Conservation (phyloP, 2,329 filamentous ascomycete species). For the Lasiodiplodia citricola region DNA sequence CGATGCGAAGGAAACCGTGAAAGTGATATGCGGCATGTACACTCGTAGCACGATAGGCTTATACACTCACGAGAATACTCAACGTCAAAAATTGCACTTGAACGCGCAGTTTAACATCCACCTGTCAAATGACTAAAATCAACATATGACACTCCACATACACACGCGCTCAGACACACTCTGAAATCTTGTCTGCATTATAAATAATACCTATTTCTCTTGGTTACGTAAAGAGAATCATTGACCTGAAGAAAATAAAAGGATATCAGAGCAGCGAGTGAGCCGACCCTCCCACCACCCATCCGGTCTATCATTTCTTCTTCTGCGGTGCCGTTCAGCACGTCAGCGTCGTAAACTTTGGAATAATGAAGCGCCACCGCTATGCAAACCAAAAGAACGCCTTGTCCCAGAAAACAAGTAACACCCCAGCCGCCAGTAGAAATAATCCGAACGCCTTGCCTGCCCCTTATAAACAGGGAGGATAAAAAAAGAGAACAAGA, state of each 20-base stretch:
- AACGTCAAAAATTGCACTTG: no score
- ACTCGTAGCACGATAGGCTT: no score
- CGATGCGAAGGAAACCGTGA: no score
- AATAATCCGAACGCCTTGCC: neutral
- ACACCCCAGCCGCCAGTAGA: neutral
- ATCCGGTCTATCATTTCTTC: neutral
- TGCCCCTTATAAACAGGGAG: neutral
- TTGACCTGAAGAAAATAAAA: neutral
- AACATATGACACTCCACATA: no score
- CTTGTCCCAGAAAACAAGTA: neutral
- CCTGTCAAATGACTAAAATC: no score
- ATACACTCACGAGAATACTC: no score
- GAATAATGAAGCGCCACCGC: neutral
- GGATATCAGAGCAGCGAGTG: neutral
- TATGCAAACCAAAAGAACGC: neutral
- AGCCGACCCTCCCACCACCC: neutral
- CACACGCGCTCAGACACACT: no score
- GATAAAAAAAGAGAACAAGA: neutral
- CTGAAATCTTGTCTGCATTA: neutral
- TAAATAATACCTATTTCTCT: neutral
- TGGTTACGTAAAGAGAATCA: neutral
- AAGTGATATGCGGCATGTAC: no score
- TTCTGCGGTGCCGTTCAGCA: neutral
- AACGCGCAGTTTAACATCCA: no score
- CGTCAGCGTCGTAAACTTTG: neutral